These are phyloP conservation scores for Pythium phragmitis DNA, from an alignment of 352 stramenopile species.

Conservation along the genomic window DNA sequence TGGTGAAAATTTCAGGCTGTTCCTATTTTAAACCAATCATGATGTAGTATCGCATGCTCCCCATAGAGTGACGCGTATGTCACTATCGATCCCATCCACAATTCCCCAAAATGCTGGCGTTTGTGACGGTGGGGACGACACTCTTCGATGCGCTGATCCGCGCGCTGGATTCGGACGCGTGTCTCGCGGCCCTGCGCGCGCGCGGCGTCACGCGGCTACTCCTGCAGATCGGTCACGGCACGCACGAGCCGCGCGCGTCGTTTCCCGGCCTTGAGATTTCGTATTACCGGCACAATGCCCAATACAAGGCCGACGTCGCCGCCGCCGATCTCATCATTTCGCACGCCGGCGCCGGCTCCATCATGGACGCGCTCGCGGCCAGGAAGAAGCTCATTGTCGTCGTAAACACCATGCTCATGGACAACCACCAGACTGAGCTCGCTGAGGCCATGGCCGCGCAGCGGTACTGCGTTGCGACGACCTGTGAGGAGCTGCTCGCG, in stretches of 20 bases:
- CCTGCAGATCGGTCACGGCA: constrained; percentile 84
- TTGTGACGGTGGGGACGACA: constrained; percentile 95
- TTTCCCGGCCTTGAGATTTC: constrained; percentile 41
- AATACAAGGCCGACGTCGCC: constrained; percentile 89
- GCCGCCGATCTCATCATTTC: constrained; percentile 92
- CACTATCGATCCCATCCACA: background rate
- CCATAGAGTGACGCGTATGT: too few species aligned
- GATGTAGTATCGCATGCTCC: too few species aligned
- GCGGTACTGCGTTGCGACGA: constrained; percentile 60
- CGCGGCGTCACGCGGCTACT: constrained; percentile 65
- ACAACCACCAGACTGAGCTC: constrained; percentile 97
- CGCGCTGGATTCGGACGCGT: constrained; percentile 62
- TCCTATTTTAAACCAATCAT: too few species aligned
- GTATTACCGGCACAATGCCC: constrained; percentile 90
- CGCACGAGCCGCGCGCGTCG: constrained; percentile 39
- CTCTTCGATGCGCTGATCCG: constrained; percentile 90
- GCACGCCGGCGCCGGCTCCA: constrained; percentile 93
- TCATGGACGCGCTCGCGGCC: constrained; percentile 90
- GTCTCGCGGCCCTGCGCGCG: constrained; percentile 42
- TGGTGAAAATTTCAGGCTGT: too few species aligned
- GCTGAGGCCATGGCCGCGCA: constrained; percentile 88
- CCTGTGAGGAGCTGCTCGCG: constrained; percentile 33
- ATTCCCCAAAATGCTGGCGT: constrained; percentile 40
- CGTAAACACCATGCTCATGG: constrained; percentile 95
- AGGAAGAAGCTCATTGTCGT: constrained; percentile 90